phyloP scores from a whole-genome alignment of 257 asterid species.

The Forsythia viridissima region DNA sequence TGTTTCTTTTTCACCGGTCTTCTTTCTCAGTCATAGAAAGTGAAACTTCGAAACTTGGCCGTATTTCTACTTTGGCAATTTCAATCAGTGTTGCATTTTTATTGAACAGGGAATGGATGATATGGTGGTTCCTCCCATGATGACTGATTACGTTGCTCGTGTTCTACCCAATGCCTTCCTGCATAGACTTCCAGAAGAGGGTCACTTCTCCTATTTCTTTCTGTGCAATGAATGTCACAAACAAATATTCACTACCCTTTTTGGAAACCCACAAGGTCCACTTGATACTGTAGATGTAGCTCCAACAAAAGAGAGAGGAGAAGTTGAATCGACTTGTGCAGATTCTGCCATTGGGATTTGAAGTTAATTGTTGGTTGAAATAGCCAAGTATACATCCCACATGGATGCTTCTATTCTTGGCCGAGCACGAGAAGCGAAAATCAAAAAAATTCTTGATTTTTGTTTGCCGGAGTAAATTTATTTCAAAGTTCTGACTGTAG shows the following conservation, averaged over 20 bases:
- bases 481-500: conserved; percentile 36
- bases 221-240: conserved; percentile 76
- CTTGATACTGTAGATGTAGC: conserved; percentile 46
- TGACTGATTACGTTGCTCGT: conserved; percentile 64
- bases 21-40: not conserved
- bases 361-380: conserved; percentile 12
- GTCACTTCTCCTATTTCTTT: conserved; percentile 79
- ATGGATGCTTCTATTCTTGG: conserved; percentile 24
- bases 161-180: conserved; percentile 59
- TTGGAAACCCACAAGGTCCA: conserved; percentile 74
- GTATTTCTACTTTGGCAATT: not conserved
- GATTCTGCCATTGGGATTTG: conserved; percentile 34
- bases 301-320: conserved; percentile 28
- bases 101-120: conserved; percentile 76
- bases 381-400: conserved; percentile 35
- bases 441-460: not conserved
- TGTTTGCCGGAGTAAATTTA: conserved; percentile 21
- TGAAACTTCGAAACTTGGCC: not conserved
- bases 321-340: conserved; percentile 27
- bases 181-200: conserved; percentile 78
- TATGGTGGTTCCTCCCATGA: conserved; percentile 64
- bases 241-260: conserved; percentile 62
- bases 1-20: not conserved
- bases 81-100: not conserved
- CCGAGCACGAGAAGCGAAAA: conserved; percentile 20